phyloP scores from a whole-genome alignment of 1,284 basidiomycete genomes.

The Vanrija pseudolonga region DNA sequence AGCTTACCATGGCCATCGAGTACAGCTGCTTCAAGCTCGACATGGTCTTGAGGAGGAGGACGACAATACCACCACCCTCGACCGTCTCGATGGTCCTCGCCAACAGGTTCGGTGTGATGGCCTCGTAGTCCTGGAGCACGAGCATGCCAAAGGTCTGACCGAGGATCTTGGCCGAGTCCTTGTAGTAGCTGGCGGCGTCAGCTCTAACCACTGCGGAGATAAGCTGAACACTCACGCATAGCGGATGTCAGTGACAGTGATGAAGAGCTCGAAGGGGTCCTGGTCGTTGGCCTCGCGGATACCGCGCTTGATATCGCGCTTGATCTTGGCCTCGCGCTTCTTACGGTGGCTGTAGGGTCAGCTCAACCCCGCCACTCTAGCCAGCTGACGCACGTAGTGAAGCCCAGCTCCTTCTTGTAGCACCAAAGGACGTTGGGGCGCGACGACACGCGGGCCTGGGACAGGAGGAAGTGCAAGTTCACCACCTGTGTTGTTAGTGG shows the following conservation, averaged over 20 bases:
- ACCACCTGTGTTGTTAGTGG: slow-evolving; percentile 63
- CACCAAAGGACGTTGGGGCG: slow-evolving; percentile 92
- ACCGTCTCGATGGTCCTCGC: slow-evolving; percentile 98
- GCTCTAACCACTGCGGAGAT: not conserved
- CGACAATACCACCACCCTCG: slow-evolving; percentile 91
- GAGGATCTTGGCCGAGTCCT: slow-evolving; percentile 91
- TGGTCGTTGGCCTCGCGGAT: slow-evolving; percentile 92
- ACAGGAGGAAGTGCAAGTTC: slow-evolving; percentile 90
- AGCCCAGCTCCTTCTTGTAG: slow-evolving; percentile 94
- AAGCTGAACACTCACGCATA: slow-evolving; percentile 64
- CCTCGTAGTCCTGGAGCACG: slow-evolving; percentile 96
- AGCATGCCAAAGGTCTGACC: slow-evolving; percentile 99
- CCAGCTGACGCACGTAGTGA: slow-evolving; percentile 65
- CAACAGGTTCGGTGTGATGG: slow-evolving; percentile 93
- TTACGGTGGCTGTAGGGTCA: slow-evolving; percentile 72
- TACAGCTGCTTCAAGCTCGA: slow-evolving; percentile 88
- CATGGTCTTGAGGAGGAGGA: slow-evolving; percentile 93
- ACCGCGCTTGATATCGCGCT: slow-evolving; percentile 88
- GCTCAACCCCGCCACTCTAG: slow-evolving; percentile 6
- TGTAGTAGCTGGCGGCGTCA: slow-evolving; percentile 63
- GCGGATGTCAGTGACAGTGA: slow-evolving; percentile 97
- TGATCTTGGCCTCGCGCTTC: slow-evolving; percentile 93
- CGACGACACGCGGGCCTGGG: slow-evolving; percentile 82
- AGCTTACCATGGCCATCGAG: slow-evolving; percentile 88
- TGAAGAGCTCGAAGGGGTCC: slow-evolving; percentile 96